Evolutionary conservation across 352 stramenopile genomes (phyloP).

Genomic region (Phytophthora tubulina): DNA sequence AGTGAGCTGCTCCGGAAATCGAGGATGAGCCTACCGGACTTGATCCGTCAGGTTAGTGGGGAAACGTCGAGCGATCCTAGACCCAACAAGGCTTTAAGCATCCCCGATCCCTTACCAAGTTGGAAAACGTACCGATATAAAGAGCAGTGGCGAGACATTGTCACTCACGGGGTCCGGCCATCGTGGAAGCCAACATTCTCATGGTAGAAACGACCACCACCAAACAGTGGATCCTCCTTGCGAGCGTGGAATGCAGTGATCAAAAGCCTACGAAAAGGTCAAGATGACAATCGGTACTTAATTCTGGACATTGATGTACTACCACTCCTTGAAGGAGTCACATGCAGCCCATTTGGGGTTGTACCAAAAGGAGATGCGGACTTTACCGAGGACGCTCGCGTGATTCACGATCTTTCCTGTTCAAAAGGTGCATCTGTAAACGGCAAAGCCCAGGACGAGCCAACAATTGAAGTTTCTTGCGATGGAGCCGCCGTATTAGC

Average conservation of each 20-base stretch:
- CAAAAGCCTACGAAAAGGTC: slow-evolving; percentile 18
- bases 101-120: slow-evolving; percentile 2
- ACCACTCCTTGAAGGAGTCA: not conserved
- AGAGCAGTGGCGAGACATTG: slow-evolving; percentile 11
- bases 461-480: not conserved
- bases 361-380: slow-evolving; percentile 7
- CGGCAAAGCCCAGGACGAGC: not conserved
- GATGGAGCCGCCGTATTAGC: slow-evolving; percentile 8
- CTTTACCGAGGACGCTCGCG: not conserved
- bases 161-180: not conserved
- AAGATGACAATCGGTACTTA: slow-evolving; percentile 20
- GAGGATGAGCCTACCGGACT: slow-evolving; percentile 1
- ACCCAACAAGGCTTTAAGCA: slow-evolving; percentile 15
- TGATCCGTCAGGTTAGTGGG: slow-evolving; percentile 11
- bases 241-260: slow-evolving; percentile 15
- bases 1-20: slow-evolving; percentile 18
- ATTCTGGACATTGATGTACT: slow-evolving; percentile 21
- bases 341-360: slow-evolving; percentile 27
- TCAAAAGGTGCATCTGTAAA: slow-evolving; percentile 18
- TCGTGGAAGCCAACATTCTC: not conserved
- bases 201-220: not conserved
- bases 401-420: slow-evolving; percentile 31
- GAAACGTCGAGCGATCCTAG: not conserved
- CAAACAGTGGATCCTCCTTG: slow-evolving; percentile 10
- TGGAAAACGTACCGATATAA: slow-evolving; percentile 12